A percentile compares a stretch with the other conserved stretches of the same genome.
These are phyloP conservation scores for Magnaporthiopsis rhizophila DNA, from an alignment of 2,329 filamentous ascomycete genomes.

Conservation along the genomic window DNA sequence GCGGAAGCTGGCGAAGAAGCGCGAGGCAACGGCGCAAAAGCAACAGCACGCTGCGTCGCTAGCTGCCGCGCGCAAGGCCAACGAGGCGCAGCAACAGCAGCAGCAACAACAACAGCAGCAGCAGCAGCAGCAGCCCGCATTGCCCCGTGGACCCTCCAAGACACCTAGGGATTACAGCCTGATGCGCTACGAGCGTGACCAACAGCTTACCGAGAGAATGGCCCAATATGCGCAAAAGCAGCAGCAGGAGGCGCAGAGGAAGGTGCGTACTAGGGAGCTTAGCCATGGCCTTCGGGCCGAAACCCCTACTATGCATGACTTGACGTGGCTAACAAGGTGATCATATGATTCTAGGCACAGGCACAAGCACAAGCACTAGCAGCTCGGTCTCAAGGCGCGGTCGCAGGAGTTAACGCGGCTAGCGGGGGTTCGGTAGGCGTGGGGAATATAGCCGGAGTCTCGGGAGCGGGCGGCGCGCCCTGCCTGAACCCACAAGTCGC, in stretches of 20 bases:
- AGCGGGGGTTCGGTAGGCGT: neutral
- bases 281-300: too few relatives aligned
- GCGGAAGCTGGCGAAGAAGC: conserved; percentile 90
- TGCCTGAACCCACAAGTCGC: neutral
- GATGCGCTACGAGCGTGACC: conserved; percentile 79
- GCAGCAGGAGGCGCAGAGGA: conserved; percentile 52
- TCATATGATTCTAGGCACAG: neutral
- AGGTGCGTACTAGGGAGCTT: conserved; percentile 33
- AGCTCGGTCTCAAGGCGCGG: conserved; percentile 6
- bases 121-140: conserved; percentile 18
- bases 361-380: conserved; percentile 7
- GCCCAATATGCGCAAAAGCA: conserved; percentile 47
- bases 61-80: conserved; percentile 73
- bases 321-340: conserved; percentile 11
- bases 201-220: conserved; percentile 55
- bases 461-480: too few relatives aligned
- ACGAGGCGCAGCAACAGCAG: conserved; percentile 39
- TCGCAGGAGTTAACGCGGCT: neutral
- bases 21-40: conserved; percentile 78
- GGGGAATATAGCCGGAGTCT: neutral
- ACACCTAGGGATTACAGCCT: conserved; percentile 88
- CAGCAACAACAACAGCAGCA: conserved; percentile 5
- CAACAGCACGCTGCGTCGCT: conserved; percentile 72
- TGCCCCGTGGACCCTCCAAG: conserved; percentile 46
- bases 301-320: conserved; percentile 6